Base-by-base conservation (phyloP, 495 filamentous ascomycete species). In the Parachaetomium inaequale region DNA sequence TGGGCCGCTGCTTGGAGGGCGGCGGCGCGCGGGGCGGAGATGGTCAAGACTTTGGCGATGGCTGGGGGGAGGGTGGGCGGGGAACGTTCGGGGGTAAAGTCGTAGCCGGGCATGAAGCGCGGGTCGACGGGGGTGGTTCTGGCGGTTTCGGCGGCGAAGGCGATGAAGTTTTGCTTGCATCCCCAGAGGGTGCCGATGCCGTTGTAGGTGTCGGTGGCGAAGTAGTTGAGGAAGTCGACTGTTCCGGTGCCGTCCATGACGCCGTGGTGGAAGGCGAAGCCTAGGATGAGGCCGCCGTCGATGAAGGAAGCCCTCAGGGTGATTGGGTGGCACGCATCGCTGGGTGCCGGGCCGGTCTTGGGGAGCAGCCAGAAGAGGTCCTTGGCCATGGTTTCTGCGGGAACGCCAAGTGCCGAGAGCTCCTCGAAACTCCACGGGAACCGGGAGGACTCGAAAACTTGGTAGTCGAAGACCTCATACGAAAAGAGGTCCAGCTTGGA, bases 231-330 rank as follows among this genome's bases (percentile, higher is more conserved):
- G 10, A 59, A 66, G 29, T 54, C 31, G 40, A 11, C 26, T 17
- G 36, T 32, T 7, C 46, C 19, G 14, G 19, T 12, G 34, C 65
- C 65, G 29, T 67, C 65, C 23, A 61, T 50, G 21, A 67, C 19
- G n/a, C 51, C 38, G 58, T 67, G 65, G 21, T 63, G 45, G 17
- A 67, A 59, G 0, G 56, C 34, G 34, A 67, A 67, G 29, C 50
- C 55, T 0, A 67, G 46, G n/a, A 67, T 19, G 2, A 67, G 34
- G n/a, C 65, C 65, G 17, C 65, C 65, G 8, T 19, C 0, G 53
- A 67, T 53, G 53, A 63, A 63, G 12, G 43, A 42, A 2, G 28
- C 42, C 17, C 42, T 11, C 8, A 66, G 50, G 2, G 57, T 64
- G 29, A 64, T 43, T 0, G 62, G 62, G 26, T 58, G 36, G 15